Conservation (phyloP, 345 rosid species). For the Aquilaria malaccensis region DNA sequence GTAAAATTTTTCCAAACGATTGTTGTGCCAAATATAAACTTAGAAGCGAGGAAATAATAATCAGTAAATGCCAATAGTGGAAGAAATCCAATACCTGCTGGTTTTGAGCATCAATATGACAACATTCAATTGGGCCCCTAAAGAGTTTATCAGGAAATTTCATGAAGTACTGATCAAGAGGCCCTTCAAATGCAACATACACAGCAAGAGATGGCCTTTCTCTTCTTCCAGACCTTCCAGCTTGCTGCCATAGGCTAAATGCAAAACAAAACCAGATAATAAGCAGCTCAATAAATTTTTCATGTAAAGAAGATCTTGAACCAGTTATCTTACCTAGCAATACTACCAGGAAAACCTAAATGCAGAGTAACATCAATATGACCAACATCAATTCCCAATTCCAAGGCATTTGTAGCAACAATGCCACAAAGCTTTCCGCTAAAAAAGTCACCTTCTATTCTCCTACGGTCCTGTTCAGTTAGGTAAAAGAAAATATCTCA, state of each 20-base stretch:
- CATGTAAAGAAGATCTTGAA: too few relatives aligned
- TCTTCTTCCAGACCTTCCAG: constrained; percentile 96
- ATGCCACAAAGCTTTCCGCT: constrained; percentile 83
- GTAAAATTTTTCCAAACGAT: constrained; percentile 11
- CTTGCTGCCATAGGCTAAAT: constrained; percentile 92
- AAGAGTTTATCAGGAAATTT: constrained; percentile 79
- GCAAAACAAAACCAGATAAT: constrained; percentile 9
- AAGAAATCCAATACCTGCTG: constrained; percentile 42
- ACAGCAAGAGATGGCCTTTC: constrained; percentile 81
- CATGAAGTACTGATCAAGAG: constrained; percentile 94
- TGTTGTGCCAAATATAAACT: constrained; percentile 11
- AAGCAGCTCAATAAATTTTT: neutral
- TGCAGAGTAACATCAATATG: constrained; percentile 91
- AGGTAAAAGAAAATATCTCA: constrained; percentile 6
- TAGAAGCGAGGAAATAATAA: neutral
- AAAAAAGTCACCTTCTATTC: constrained; percentile 75
- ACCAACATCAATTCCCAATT: constrained; percentile 97
- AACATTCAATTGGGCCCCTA: constrained; percentile 74
- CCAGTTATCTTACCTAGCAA: constrained; percentile 56
- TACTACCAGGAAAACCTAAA: constrained; percentile 96
- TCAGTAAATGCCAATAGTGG: constrained; percentile 3
- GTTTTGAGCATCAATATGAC: constrained; percentile 81
- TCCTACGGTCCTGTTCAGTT: constrained; percentile 67
- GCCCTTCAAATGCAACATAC: constrained; percentile 76
- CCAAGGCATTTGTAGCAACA: constrained; percentile 96